These are phyloP conservation scores for Penicillium digitatum DNA, from an alignment of 2,329 filamentous ascomycete genomes.

Conservation along the genomic window DNA sequence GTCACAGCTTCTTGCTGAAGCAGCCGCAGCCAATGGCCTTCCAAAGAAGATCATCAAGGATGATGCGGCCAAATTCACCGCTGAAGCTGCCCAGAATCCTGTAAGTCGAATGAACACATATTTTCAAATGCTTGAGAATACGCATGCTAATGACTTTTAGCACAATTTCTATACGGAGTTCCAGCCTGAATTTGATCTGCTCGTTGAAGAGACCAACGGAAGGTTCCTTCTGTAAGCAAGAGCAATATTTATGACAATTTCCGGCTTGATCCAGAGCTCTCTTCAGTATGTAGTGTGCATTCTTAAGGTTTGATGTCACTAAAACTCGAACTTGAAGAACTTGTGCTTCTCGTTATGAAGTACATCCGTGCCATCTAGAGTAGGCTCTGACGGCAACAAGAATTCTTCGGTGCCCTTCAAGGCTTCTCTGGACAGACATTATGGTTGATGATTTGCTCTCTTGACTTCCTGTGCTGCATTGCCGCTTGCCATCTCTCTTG, in stretches of 20 bases:
- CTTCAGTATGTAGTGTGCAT: neutral
- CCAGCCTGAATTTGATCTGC: slow-evolving; percentile 38
- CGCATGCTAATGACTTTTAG: slow-evolving; percentile 21
- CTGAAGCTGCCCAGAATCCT: slow-evolving; percentile 35
- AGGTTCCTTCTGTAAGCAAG: slow-evolving; percentile 24
- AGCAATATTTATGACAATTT: neutral
- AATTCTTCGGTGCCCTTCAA: neutral
- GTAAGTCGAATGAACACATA: slow-evolving; percentile 19
- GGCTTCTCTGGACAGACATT: neutral
- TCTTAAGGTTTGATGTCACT: neutral
- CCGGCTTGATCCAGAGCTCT: neutral
- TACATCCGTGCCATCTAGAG: neutral
- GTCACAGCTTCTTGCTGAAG: slow-evolving; percentile 41
- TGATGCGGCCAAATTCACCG: slow-evolving; percentile 36
- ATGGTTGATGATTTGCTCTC: neutral
- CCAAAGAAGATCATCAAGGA: slow-evolving; percentile 35
- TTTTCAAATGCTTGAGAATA: neutral
- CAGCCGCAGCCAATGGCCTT: slow-evolving; percentile 39
- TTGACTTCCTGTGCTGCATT: neutral
- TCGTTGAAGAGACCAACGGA: slow-evolving; percentile 39
- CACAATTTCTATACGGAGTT: slow-evolving; percentile 41
- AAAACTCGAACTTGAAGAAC: too few relatives aligned
- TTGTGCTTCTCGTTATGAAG: too few relatives aligned
- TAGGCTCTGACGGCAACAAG: neutral
- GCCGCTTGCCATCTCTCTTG: neutral